A percentile compares a stretch with the other conserved stretches of the same genome.
Evolutionary conservation across 1,284 basidiomycete species (phyloP).

Genomic region (Heterobasidion parviporum): DNA sequence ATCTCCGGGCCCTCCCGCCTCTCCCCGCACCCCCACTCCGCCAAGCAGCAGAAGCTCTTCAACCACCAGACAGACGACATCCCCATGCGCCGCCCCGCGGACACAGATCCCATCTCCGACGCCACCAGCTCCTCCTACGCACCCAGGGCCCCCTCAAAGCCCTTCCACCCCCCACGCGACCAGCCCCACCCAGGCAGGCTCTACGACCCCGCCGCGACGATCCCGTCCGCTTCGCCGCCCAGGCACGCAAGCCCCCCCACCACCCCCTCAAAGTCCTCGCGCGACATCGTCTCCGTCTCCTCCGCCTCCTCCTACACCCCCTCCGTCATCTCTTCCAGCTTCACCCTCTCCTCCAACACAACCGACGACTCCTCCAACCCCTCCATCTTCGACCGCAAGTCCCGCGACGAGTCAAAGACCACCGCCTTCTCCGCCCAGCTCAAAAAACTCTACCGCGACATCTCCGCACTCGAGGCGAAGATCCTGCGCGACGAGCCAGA

Average conservation of each 20-base stretch:
- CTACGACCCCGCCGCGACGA: conserved; percentile 83
- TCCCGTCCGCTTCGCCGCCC: conserved; percentile 69
- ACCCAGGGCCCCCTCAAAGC: conserved; percentile 25
- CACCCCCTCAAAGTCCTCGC: conserved; percentile 46
- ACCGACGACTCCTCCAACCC: conserved; percentile 66
- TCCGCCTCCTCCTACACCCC: conserved; percentile 72
- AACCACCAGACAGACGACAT: conserved; percentile 67
- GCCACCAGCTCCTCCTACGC: conserved; percentile 41
- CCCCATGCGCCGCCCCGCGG: conserved; percentile 49
- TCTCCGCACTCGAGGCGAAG: conserved; percentile 65
- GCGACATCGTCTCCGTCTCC: conserved; percentile 66
- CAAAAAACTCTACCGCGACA: conserved; percentile 73
- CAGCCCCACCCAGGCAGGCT: conserved; percentile 35
- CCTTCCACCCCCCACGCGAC: conserved; percentile 9
- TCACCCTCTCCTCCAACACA: conserved; percentile 67
- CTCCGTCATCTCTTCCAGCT: conserved; percentile 61
- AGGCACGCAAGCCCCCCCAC: conserved; percentile 42
- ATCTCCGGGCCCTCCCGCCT: conserved; percentile 44
- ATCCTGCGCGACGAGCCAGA: conserved; percentile 57
- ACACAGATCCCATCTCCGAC: conserved; percentile 56
- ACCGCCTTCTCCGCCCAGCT: conserved; percentile 69
- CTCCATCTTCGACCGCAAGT: conserved; percentile 44
- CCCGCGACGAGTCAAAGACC: conserved; percentile 35
- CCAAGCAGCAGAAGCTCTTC: conserved; percentile 41
- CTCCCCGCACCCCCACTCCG: conserved; percentile 12